Conservation (phyloP, 768 basidiomycete species). For the Rhizopogon vinicolor region DNA sequence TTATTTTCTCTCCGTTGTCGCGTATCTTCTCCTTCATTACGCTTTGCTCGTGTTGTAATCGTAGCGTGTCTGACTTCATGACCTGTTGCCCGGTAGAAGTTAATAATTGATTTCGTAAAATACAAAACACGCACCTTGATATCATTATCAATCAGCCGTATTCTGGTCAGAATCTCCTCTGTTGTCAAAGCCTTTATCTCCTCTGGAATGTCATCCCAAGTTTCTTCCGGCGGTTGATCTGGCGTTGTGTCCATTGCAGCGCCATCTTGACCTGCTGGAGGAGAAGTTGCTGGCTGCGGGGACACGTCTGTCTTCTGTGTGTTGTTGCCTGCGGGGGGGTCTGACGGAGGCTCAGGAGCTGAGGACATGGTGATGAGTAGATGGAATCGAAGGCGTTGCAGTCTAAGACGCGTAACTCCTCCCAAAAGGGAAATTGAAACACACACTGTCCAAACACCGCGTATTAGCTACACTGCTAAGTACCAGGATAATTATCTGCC, state of each 20-base stretch:
- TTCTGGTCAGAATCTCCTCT: conserved; percentile 87
- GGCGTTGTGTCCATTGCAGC: conserved; percentile 70
- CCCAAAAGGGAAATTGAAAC: conserved; percentile 18
- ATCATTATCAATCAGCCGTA: conserved; percentile 94
- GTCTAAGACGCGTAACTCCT: conserved; percentile 21
- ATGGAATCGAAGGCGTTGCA: neutral
- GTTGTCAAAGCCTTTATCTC: conserved; percentile 74
- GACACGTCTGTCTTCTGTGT: conserved; percentile 37
- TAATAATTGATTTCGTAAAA: neutral
- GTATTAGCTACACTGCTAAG: neutral
- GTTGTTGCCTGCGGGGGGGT: conserved; percentile 40
- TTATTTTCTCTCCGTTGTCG: conserved; percentile 97
- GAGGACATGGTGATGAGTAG: conserved; percentile 44
- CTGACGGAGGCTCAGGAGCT: conserved; percentile 45
- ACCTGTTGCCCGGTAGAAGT: conserved; percentile 47
- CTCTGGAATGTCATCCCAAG: conserved; percentile 88
- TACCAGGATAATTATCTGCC: neutral
- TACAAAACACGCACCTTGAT: conserved; percentile 60
- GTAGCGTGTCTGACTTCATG: conserved; percentile 91
- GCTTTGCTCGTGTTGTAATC: conserved; percentile 90
- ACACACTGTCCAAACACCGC: neutral
- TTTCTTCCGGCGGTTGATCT: conserved; percentile 69
- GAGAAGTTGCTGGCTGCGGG: conserved; percentile 34
- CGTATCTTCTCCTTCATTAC: conserved; percentile 99
- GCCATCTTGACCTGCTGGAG: conserved; percentile 32